Conservation (phyloP, 352 stramenopile species). For the Pythium graminicola region DNA sequence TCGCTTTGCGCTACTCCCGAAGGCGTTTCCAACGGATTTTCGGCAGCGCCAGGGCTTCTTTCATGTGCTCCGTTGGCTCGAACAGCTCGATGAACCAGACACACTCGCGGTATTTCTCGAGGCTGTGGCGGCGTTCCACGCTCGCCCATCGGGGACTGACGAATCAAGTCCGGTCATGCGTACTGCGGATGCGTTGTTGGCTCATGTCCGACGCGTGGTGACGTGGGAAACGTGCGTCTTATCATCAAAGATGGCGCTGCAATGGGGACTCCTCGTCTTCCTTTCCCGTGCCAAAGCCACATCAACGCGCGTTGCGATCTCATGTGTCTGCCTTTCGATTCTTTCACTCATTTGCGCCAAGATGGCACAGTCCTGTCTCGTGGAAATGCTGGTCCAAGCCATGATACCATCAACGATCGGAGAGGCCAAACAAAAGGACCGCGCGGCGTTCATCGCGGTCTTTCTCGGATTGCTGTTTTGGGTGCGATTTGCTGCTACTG, state of each 20-base stretch:
- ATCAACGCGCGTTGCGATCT: slow-evolving; percentile 26
- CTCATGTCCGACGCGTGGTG: slow-evolving; percentile 16
- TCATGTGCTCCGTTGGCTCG: slow-evolving; percentile 47
- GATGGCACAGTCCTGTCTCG: slow-evolving; percentile 40
- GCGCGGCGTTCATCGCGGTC: slow-evolving; percentile 23
- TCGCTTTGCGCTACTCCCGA: slow-evolving; percentile 34
- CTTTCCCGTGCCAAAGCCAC: slow-evolving; percentile 30
- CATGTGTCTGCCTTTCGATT: slow-evolving; percentile 39
- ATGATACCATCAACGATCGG: not conserved
- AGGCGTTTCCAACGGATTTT: slow-evolving; percentile 26
- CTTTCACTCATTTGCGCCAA: slow-evolving; percentile 40
- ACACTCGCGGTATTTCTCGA: slow-evolving; percentile 30
- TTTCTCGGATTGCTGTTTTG: slow-evolving; percentile 52
- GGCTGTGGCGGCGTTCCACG: slow-evolving; percentile 2
- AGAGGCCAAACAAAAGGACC: not conserved
- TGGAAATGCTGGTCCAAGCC: slow-evolving; percentile 9
- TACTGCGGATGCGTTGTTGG: slow-evolving; percentile 10
- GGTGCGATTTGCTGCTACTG: slow-evolving; percentile 24
- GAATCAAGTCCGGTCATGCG: not conserved
- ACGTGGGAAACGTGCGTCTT: slow-evolving; percentile 29
- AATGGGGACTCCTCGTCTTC: slow-evolving; percentile 44
- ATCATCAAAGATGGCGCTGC: slow-evolving; percentile 37
- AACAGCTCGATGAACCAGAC: slow-evolving; percentile 36
- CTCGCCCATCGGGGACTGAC: not conserved
- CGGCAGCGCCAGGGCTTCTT: slow-evolving; percentile 38